Conservation (phyloP, 2,329 filamentous ascomycete genomes). For the Aspergillus sergii region DNA sequence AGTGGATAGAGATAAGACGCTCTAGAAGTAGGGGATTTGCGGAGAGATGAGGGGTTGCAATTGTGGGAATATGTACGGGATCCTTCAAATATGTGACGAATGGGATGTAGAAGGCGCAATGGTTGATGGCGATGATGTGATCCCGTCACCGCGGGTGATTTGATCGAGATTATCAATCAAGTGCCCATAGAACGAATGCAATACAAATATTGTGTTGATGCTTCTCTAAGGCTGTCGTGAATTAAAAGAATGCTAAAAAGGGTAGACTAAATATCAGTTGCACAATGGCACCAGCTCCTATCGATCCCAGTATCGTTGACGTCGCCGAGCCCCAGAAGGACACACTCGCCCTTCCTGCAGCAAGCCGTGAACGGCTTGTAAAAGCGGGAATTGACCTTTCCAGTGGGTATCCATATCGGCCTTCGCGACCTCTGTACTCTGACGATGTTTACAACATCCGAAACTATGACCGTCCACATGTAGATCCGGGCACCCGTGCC, state of each 20-base stretch:
- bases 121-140: constrained; percentile 34
- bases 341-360: constrained; percentile 61
- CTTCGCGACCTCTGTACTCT: constrained; percentile 66
- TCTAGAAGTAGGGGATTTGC: background rate
- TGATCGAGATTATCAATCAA: background rate
- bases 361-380: constrained; percentile 61
- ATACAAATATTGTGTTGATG: background rate
- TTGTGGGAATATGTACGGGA: background rate
- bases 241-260: background rate
- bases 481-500: constrained; percentile 66
- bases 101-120: constrained; percentile 31
- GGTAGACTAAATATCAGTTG: background rate
- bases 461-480: constrained; percentile 56
- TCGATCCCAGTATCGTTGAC: constrained; percentile 65
- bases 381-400: constrained; percentile 72
- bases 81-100: constrained; percentile 1
- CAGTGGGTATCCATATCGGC: constrained; percentile 71
- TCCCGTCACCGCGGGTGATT: constrained; percentile 13
- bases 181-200: background rate
- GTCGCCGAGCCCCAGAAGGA: constrained; percentile 66
- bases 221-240: background rate
- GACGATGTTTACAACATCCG: constrained; percentile 71
- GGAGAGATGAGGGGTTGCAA: constrained; percentile 10
- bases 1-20: constrained; percentile 12
- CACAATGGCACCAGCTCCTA: constrained; percentile 61